These are phyloP conservation scores for Yueomyces sp. DNA, from an alignment of 1,139 yeast species.

Conservation along the genomic window DNA sequence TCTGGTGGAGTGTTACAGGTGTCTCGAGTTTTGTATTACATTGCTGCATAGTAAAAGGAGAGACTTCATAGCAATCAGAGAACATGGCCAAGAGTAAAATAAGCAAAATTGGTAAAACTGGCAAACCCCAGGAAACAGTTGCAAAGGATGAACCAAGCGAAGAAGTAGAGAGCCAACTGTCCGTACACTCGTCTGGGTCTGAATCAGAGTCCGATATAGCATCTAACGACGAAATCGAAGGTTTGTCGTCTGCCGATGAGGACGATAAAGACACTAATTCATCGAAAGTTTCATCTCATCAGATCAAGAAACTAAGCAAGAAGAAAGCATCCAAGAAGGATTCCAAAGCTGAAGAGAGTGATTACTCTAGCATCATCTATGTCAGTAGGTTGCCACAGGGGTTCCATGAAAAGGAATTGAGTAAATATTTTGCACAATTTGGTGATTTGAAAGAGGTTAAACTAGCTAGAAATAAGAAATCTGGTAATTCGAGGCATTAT, in stretches of 20 bases:
- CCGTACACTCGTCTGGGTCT: slow-evolving; percentile 5
- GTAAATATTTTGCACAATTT: slow-evolving; percentile 75
- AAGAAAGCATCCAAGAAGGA: slow-evolving; percentile 7
- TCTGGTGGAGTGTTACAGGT: no score
- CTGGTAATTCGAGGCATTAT: slow-evolving; percentile 87
- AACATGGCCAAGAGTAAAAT: not conserved
- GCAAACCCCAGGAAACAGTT: slow-evolving; percentile 4
- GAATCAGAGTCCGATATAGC: slow-evolving; percentile 8
- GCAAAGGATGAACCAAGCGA: slow-evolving; percentile 5
- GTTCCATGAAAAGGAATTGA: slow-evolving; percentile 67
- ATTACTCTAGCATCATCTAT: slow-evolving; percentile 55
- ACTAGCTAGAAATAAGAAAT: slow-evolving; percentile 76
- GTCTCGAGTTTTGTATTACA: no score
- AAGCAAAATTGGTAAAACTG: not conserved
- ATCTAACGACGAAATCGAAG: slow-evolving; percentile 22
- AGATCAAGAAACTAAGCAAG: slow-evolving; percentile 20
- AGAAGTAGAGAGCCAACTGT: not conserved
- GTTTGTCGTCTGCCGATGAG: slow-evolving; percentile 25
- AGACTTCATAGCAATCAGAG: no score
- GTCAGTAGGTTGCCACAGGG: slow-evolving; percentile 90
- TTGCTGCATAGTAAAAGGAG: no score
- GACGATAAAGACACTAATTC: slow-evolving; percentile 11
- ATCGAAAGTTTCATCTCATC: slow-evolving; percentile 10
- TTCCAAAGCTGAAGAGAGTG: slow-evolving; percentile 10
- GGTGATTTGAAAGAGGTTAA: slow-evolving; percentile 71